These are phyloP conservation scores for Cladorrhinum samala DNA, from an alignment of 495 filamentous ascomycete genomes.

Conservation along the genomic window DNA sequence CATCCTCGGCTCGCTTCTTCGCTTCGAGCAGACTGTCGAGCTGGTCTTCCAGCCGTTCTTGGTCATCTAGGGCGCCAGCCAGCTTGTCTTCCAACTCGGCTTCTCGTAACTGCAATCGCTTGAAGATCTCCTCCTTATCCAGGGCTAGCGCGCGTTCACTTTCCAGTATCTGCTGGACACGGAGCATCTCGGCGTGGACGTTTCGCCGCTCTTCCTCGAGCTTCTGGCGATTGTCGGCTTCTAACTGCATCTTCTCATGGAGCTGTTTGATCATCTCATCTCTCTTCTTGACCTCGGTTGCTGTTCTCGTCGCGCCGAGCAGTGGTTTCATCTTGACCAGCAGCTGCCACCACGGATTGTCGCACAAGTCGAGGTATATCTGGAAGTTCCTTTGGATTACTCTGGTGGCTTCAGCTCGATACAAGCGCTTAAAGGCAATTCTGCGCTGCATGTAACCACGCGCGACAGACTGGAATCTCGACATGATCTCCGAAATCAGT, in stretches of 20 bases:
- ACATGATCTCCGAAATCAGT: slow-evolving; percentile 86
- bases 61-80: slow-evolving; percentile 86
- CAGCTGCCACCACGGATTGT: slow-evolving; percentile 94
- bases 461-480: slow-evolving; percentile 86
- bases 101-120: slow-evolving; percentile 82
- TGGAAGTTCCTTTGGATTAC: slow-evolving; percentile 94
- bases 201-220: slow-evolving; percentile 90
- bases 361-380: slow-evolving; percentile 78
- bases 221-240: slow-evolving; percentile 65
- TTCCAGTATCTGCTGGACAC: slow-evolving; percentile 87
- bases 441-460: slow-evolving; percentile 83
- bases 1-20: slow-evolving; percentile 82
- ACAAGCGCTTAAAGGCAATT: slow-evolving; percentile 84
- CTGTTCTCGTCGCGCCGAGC: slow-evolving; percentile 81
- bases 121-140: slow-evolving; percentile 98
- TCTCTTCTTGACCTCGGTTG: slow-evolving; percentile 84
- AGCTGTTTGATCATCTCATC: slow-evolving; percentile 89
- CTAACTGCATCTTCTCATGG: slow-evolving; percentile 73
- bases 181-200: slow-evolving; percentile 76
- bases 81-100: slow-evolving; percentile 87
- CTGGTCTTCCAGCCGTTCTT: slow-evolving; percentile 88
- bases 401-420: slow-evolving; percentile 86
- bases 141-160: slow-evolving; percentile 90
- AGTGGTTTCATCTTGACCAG: slow-evolving; percentile 95
- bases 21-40: slow-evolving; percentile 83